These are phyloP conservation scores for Agastache rugosa DNA, from an alignment of 257 asterid species.

Conservation along the genomic window DNA sequence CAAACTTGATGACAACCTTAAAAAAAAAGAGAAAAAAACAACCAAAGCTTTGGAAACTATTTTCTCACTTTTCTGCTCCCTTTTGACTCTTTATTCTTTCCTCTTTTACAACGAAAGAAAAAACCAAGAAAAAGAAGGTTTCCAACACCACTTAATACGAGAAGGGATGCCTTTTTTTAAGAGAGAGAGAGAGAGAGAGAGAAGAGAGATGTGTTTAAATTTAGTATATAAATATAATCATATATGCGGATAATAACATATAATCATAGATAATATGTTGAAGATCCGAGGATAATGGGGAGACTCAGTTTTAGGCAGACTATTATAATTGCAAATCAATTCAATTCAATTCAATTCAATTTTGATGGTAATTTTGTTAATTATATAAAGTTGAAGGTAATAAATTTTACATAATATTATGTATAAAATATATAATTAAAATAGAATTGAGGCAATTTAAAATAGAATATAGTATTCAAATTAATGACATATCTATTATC, in stretches of 20 bases:
- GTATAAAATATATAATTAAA: too few relatives aligned
- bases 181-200: constrained; percentile 27
- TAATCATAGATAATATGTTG: background rate
- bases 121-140: constrained; percentile 29
- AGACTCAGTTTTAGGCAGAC: constrained; percentile 13
- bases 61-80: constrained; percentile 26
- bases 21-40: too few relatives aligned
- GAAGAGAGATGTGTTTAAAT: background rate
- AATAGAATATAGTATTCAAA: too few relatives aligned
- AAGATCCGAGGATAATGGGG: constrained; percentile 47
- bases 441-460: too few relatives aligned
- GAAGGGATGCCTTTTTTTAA: constrained; percentile 31
- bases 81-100: constrained; percentile 37
- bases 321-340: too few relatives aligned
- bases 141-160: constrained; percentile 34
- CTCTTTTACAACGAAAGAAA: constrained; percentile 33
- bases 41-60: constrained; percentile 30
- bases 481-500: too few relatives aligned
- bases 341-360: too few relatives aligned
- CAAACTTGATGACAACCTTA: constrained; percentile 20
- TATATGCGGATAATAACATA: background rate
- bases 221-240: background rate
- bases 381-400: too few relatives aligned
- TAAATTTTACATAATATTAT: too few relatives aligned
- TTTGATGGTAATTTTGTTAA: too few relatives aligned